These are phyloP conservation scores for Morella rubra DNA, from an alignment of 306 rosid species.

Conservation along the genomic window DNA sequence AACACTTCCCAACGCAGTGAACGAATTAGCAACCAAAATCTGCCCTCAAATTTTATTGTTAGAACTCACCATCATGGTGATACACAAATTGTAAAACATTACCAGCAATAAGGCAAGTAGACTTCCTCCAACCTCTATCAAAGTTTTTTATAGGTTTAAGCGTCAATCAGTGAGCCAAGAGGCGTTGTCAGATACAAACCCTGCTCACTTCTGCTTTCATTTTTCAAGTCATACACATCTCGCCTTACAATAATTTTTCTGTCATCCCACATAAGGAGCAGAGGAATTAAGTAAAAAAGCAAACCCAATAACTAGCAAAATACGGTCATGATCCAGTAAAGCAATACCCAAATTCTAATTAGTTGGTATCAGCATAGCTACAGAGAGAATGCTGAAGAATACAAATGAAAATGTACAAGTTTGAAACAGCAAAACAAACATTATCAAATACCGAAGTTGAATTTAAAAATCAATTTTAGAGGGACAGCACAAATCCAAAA, in stretches of 20 bases:
- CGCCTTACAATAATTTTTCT: background rate
- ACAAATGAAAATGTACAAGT: background rate
- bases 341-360: background rate
- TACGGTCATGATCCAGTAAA: background rate
- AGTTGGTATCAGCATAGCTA: background rate
- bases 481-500: background rate
- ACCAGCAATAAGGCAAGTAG: background rate
- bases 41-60: background rate
- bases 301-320: background rate
- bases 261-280: background rate
- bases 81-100: background rate
- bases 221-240: background rate
- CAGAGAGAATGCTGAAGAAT: background rate
- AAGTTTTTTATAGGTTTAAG: background rate
- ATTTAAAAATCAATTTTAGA: background rate
- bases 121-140: background rate
- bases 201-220: background rate
- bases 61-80: background rate
- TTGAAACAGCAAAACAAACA: background rate
- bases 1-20: no score
- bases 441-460: background rate
- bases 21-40: no score
- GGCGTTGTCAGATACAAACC: background rate
- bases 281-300: background rate
- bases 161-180: background rate